Conservation (phyloP, 805 yeast genomes). For the Cyberlindnera xylosilytica region DNA sequence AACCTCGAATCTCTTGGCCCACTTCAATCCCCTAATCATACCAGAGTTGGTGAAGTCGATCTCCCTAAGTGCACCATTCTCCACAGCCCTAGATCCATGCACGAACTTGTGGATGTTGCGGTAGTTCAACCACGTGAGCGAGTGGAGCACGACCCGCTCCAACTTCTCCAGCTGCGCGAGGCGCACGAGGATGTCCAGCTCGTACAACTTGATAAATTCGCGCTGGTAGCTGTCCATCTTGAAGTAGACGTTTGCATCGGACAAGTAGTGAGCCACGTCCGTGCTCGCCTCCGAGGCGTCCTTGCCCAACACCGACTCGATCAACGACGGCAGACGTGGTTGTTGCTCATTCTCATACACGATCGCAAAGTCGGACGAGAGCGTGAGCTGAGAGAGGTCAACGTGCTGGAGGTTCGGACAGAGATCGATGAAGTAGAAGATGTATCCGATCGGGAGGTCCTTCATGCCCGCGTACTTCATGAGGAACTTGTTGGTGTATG, state of each 20-base stretch:
- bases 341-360: constrained; percentile 12
- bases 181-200: constrained; percentile 24
- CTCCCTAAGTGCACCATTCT: constrained; percentile 10
- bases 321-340: constrained; percentile 19
- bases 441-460: constrained; percentile 76
- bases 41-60: constrained; percentile 48
- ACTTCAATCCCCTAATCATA: constrained; percentile 43
- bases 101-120: constrained; percentile 32
- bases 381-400: constrained; percentile 57
- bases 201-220: constrained; percentile 19
- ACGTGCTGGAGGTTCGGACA: constrained; percentile 60
- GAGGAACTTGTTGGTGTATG: constrained; percentile 57
- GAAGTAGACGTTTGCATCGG: constrained; percentile 23
- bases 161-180: constrained; percentile 36
- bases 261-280: constrained; percentile 7
- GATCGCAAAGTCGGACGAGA: constrained; percentile 66
- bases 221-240: constrained; percentile 17
- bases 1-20: constrained; percentile 34
- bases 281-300: background rate
- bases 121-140: constrained; percentile 47
- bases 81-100: constrained; percentile 19
- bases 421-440: constrained; percentile 62
- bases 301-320: constrained; percentile 19
- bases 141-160: constrained; percentile 33
- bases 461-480: constrained; percentile 60